Percentiles rank a stretch among this genome's conserved stretches.
These are phyloP conservation scores for Paramecium tetraurelia DNA, from an alignment of 73 alveolate species.

Conservation along the genomic window DNA sequence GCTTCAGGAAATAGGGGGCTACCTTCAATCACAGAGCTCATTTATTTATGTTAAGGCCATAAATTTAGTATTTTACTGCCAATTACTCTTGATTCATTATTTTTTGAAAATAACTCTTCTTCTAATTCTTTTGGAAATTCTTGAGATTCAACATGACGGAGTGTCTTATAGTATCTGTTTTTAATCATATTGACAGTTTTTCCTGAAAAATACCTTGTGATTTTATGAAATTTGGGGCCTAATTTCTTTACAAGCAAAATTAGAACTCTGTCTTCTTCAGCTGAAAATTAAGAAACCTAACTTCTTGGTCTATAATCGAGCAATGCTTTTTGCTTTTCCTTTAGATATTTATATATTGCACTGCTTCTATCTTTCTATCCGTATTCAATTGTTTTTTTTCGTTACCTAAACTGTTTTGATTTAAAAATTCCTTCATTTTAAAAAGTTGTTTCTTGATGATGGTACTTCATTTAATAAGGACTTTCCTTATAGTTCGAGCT, in stretches of 20 bases:
- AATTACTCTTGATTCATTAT: background rate
- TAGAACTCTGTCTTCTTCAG: background rate
- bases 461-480: background rate
- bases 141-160: background rate
- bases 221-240: constrained; percentile 7
- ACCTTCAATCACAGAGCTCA: background rate
- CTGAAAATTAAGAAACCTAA: background rate
- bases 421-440: background rate
- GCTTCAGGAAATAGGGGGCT: constrained; percentile 29
- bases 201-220: background rate
- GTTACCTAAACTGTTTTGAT: background rate
- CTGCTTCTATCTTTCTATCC: background rate
- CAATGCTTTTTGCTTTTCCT: background rate
- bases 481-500: background rate
- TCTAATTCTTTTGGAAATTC: background rate
- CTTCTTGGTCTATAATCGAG: background rate
- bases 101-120: background rate
- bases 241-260: background rate
- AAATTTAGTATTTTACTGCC: background rate
- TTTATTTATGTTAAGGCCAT: background rate
- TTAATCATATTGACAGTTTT: constrained; percentile 21
- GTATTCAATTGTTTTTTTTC: background rate
- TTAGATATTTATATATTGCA: background rate
- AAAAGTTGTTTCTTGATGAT: background rate
- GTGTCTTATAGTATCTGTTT: background rate